Base-by-base conservation (phyloP, 2,329 filamentous ascomycete genomes). In the Botrytis pseudocinerea region DNA sequence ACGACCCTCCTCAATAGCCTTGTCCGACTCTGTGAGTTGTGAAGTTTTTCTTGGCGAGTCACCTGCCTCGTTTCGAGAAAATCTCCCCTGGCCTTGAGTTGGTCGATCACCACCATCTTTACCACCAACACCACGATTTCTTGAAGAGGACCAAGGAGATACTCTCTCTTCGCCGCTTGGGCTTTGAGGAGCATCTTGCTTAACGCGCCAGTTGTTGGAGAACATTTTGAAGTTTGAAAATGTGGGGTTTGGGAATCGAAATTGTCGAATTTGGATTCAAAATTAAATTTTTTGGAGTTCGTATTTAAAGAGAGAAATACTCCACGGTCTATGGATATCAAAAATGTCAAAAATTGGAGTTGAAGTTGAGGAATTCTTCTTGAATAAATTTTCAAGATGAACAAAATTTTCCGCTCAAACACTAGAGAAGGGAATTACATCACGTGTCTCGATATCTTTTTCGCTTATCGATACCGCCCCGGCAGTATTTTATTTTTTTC, bases 191-290 rank as follows among this genome's bases (percentile, higher is more conserved):
- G 73, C 64, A 7, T 78, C 75, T 20, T 75, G 75, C 62, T 76
- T 79, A 46, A 75, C 54, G 25, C 78, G 77, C 78, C 77, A 79
- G 71, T 79, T 79, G 40, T 73, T 71, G 32, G 77, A 78, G 69
- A 79, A 74, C 78, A 78, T 79, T 42, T 68, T 68, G 38, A 42
- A 22, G 28, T n/a, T 68, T 40, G 32, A 40, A 44, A 16, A 46
- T 61, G 38, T 42, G 60, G 35, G 38, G 38, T n/a, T 16, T 62
- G 60, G 60, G 22, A 40, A 62, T 69, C 22, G 63, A 72, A 51
- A 57, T 68, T 40, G 48, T 68, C 32, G 65, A 42, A n/a, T 57
- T 69, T 75, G 59, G 18, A 32, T 28, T 28, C 25, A 22, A 68
- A 65, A 57, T 68, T 22, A 25, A 54, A 32, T 57, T 32, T 28